Base-by-base conservation (phyloP, 495 filamentous ascomycete genomes). In the Pseudotulostoma volvatum region DNA sequence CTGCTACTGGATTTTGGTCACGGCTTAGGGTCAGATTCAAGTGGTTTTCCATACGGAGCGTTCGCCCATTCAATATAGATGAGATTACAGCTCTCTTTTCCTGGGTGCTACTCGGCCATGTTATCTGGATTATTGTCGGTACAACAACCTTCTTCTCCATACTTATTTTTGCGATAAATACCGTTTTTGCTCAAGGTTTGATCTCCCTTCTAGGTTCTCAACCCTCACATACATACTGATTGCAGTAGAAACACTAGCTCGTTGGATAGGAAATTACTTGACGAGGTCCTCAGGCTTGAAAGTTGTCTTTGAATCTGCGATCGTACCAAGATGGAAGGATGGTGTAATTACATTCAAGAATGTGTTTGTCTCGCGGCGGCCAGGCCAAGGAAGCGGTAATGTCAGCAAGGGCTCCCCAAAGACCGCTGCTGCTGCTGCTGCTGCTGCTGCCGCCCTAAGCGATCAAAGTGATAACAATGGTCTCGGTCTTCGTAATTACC, bases 61-160 rank as follows among this genome's bases (percentile, higher is more conserved):
- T 80, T 52, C 75, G 90, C n/a, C 90, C 90, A 1, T 97, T 88
- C 68, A 97, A 88, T 57, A 69, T 77, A 15, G 90, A 97, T 55
- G 90, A 97, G 52, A 92, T 94, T 55, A 76, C 82, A 32, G 92
- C 88, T 3, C 84, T 97, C 46, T 77, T 94, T 33, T 94, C 88
- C 1, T 97, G 90, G 88, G 74, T 95, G 38, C 60, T 97, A 31
- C 65, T 94, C 23, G 90, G 90, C 0, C 92, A 97, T 59, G 61
- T 97, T 31, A 70, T 94, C 20, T 97, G 90, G 90, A 71, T 97
- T 41, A 69, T 95, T 14, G 68, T 95, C 33, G 90, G 90, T 37
- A 97, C 90, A 2, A 97, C 90, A 0, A 96, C 90, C 2, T 97
- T 97, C 57, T 90, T 96, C 59, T 93, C 85, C 0, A 65, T 94